phyloP scores from a whole-genome alignment of 2,329 filamentous ascomycete species.

The Exophiala calicioides region DNA sequence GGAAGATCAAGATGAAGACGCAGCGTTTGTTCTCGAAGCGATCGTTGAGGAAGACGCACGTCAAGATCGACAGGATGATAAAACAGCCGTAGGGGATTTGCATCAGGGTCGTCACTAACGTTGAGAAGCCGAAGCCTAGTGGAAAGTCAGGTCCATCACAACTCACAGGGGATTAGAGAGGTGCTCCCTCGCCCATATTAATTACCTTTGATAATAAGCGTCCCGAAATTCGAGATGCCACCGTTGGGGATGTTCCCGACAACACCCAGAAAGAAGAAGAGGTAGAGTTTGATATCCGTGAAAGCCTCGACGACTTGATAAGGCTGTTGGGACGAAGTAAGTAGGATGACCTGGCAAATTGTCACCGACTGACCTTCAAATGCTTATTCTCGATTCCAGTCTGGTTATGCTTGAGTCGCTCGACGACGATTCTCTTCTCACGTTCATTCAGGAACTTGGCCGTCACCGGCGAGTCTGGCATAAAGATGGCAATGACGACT shows the following conservation, averaged over 20 bases:
- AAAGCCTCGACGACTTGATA: constrained; percentile 59
- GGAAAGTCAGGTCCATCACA: no score
- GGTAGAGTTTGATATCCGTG: constrained; percentile 59
- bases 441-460: constrained; percentile 53
- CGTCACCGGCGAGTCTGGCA: constrained; percentile 60
- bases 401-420: constrained; percentile 58
- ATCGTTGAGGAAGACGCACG: constrained; percentile 52
- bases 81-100: constrained; percentile 47
- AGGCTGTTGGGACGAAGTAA: no score
- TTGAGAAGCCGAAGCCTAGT: constrained; percentile 43
- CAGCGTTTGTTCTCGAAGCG: constrained; percentile 50
- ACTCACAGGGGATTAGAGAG: neutral
- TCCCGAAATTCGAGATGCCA: constrained; percentile 61
- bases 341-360: no score
- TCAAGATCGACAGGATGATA: constrained; percentile 53
- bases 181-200: no score
- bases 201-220: constrained; percentile 52
- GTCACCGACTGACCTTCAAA: constrained; percentile 50
- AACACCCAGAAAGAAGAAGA: constrained; percentile 56
- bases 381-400: constrained; percentile 61
- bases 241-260: constrained; percentile 58
- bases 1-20: constrained; percentile 57
- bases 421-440: constrained; percentile 58
- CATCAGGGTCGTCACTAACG: constrained; percentile 39
- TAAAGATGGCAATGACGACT: constrained; percentile 57